Percentiles rank a stretch among this genome's conserved stretches.
Conservation (phyloP, 2,329 filamentous ascomycete genomes). For the Fusarium sp. region DNA sequence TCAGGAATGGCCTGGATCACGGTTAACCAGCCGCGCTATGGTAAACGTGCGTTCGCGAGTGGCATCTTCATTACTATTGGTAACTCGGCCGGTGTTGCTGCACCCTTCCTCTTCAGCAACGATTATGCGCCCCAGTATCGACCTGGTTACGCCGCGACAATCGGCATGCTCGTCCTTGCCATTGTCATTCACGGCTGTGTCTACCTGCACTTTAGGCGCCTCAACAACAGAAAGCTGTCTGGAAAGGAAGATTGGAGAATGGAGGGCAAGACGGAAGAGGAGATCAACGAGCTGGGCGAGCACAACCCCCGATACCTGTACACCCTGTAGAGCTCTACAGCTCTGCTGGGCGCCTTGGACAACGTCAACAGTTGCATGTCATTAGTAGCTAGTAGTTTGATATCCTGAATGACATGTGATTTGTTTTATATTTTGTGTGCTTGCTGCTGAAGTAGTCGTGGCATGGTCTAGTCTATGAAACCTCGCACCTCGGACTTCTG, state of each 20-base stretch:
- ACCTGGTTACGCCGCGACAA: neutral
- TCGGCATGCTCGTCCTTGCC: constrained; percentile 5
- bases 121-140: neutral
- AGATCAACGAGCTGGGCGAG: constrained; percentile 1
- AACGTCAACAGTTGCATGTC: neutral
- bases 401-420: neutral
- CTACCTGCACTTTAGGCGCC: constrained; percentile 3
- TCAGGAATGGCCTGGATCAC: constrained; percentile 10
- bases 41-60: constrained; percentile 7
- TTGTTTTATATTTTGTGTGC: neutral
- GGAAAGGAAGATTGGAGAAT: constrained; percentile 9
- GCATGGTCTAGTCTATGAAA: neutral
- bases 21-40: constrained; percentile 4
- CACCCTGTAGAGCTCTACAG: neutral
- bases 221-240: neutral
- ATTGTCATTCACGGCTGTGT: neutral
- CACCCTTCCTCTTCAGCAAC: constrained; percentile 5
- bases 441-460: neutral
- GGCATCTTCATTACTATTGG: constrained; percentile 7
- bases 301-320: constrained; percentile 9
- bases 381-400: neutral
- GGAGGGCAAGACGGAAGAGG: constrained; percentile 5
- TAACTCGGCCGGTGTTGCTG: constrained; percentile 5
- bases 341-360: neutral
- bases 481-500: neutral